Base-by-base conservation (phyloP, 2,329 filamentous ascomycete genomes). In the Microcyclospora tardicrescens region DNA sequence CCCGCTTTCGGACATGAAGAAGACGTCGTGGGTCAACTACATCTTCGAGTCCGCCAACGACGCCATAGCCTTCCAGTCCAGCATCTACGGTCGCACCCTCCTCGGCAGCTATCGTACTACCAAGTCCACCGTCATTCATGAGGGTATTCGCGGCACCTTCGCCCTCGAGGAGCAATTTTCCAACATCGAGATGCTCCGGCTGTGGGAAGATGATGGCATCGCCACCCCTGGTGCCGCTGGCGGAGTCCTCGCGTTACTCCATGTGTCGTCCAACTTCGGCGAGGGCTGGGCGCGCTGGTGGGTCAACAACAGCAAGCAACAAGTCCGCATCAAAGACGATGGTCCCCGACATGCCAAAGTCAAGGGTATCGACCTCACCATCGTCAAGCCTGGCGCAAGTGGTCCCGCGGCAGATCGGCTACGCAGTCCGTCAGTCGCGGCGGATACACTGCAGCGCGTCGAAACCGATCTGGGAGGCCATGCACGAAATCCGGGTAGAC, bases 91-190 rank as follows among this genome's bases (percentile, higher is more conserved):
- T 24, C 59, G 63, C 27, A 59, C 53, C 5, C 58, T 69, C 6
- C 48, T 68, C 1, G 61, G 58, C 2, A 62, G 59, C 3, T 67
- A 58, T 41, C 56, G 59, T 27, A 67, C 64, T 0, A 59, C 57
- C 27, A 64, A 65, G 39, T 67, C 64, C 1, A 60, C 62, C 28
- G 62, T 66, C 16, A 52, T 65, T 8, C 65, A 66, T 47, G 59
- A 64, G 39, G 64, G 65, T 5, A 36, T 67, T 13, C 51, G 55
- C 14, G 57, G 60, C 1, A 54, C 60, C 0, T 62, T 67, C 38
- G 53, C 61, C 2, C 65, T 66, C 39, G 61, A 66, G 38, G 64
- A 67, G 45, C 65, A 68, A 46, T 65, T 69, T 54, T 66, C 65
- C 38, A 65, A 61, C 14, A 62, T 67, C 42, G 66, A 69, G 42